Evolutionary conservation across 176 grass and related monocot species (phyloP).

Genomic region (Carex myosuroides): DNA sequence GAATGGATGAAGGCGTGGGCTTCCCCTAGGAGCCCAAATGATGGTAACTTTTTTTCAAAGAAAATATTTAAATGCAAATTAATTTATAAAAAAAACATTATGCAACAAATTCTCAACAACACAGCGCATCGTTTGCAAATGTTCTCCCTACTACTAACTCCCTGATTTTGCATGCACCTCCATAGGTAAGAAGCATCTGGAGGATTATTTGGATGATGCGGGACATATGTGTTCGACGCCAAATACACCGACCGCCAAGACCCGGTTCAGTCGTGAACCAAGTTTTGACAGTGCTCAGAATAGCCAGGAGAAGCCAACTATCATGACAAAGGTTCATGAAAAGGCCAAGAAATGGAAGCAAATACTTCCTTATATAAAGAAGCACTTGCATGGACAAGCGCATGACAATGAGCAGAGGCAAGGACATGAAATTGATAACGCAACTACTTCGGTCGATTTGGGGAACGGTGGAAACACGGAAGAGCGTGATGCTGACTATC

Average conservation of each 20-base stretch:
- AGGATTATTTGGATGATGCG: constrained; percentile 45
- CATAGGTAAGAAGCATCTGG: constrained; percentile 15
- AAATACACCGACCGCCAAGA: constrained; percentile 35
- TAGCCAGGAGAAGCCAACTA: constrained; percentile 49
- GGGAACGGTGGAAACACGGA: not conserved
- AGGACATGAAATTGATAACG: not conserved
- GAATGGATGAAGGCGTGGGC: not conserved
- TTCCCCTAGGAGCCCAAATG: not conserved
- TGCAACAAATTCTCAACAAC: not conserved
- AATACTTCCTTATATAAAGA: constrained; percentile 56
- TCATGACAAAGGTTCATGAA: constrained; percentile 54
- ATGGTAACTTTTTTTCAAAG: not conserved
- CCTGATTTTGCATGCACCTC: not conserved
- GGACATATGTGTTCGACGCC: constrained; percentile 37
- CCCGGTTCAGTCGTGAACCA: not conserved
- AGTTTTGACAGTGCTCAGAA: not conserved
- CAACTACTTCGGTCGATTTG: not conserved
- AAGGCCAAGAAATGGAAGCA: constrained; percentile 73
- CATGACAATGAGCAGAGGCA: not conserved
- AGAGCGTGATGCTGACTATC: not conserved
- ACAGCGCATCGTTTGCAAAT: not conserved
- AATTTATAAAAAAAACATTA: not conserved
- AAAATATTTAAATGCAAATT: not conserved
- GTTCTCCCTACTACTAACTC: not conserved
- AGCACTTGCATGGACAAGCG: constrained; percentile 32